Evolutionary conservation across 2,329 filamentous ascomycete genomes (phyloP), one percentile per base, ranked within the genome.

Genomic region (Aspergillus niger): DNA sequence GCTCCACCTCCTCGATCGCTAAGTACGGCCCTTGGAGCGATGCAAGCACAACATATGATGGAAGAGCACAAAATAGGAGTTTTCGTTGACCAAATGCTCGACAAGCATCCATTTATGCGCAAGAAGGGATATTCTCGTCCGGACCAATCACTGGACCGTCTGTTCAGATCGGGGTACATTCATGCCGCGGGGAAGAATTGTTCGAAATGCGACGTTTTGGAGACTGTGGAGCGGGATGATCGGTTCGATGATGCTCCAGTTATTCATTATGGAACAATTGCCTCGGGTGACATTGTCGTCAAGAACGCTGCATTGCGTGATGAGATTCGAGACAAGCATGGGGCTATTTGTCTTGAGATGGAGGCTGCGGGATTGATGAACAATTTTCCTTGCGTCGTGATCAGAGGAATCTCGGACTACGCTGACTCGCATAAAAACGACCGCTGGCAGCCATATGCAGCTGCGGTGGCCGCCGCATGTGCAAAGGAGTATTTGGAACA

Each of bases 371-470:
- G 57, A 0, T 24, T 62, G 0, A 39, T 48, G 22, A 41, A 57
- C 8, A 44, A 10, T 13, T 58, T 58, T 5, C 48, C 36, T 0
- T 63, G 61, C n/a, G 20, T 61, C 1, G 47, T 58, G 0, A 58
- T 63, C 6, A 44, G 61, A 2, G 58, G 61, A 0, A 58, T 63
- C 8, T 63, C 43, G 3, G 55, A 58, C 11, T 63, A 63, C n/a
- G 32, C 58, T 0, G 61, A 63, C 10, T 54, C 61, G 1, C 61
- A 63, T 36, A 58, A 58, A 15, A 58, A 49, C 5, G 41, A 61
- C 5, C 10, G 13, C 5, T 63, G 61, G 61, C 38, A 61, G 43
- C 36, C 28, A 2, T 58, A 53, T 39, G 61, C 61, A 2, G 61
- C 58, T 5, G 58, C 51, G 0, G 17, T 32, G 0, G 61, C 61